Base-by-base conservation (phyloP, 2,329 filamentous ascomycete genomes). In the Hansfordia pulvinata region DNA sequence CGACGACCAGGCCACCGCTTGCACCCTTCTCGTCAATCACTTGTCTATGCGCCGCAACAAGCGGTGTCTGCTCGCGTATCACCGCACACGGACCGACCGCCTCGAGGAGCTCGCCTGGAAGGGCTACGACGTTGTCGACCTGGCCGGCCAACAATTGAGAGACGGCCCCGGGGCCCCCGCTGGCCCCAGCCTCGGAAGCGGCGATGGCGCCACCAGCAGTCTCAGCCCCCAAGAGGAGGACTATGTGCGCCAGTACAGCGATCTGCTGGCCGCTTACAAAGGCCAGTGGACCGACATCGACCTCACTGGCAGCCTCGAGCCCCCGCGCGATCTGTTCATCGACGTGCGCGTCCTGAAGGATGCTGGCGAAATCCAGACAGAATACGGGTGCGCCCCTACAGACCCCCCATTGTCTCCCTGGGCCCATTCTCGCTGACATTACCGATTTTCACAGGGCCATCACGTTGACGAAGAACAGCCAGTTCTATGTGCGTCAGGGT, bases 201-300 rank as follows among this genome's bases (percentile, higher is more conserved):
- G 54, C 8, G 64, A 70, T 29, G 59, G 54, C 16, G 58, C 56
- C 13, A 73, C 74, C 32, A 88, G 77, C 58, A 88, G 81, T 43
- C 58, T 96, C 32, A 93, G 85, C 42, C 86, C 90, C 0, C 88
- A 96, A 49, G 90, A 98, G 51, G 86, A 94, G 51, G 90, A 96
- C 42, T 98, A 94, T 46, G 81, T 93, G 30, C 69, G 88, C 33
- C 78, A 86, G 44, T 98, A 94, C 47, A 77, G 79, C 37, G 86
- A 98, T 44, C 62, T 98, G 38, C 59, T 98, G 29, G 84, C 88
- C n/a, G 83, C 85, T 2, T 94, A 92, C 54, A 98, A 98, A 51
- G 90, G 90, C 1, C 85, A 93, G 44, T 98, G 88, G 88, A 96
- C 88, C 12, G 90, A 98, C 49, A 80, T 98, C 38, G 90, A 98